These are phyloP conservation scores for Candida tammaniensis DNA, from an alignment of 805 yeast genomes.

Conservation along the genomic window DNA sequence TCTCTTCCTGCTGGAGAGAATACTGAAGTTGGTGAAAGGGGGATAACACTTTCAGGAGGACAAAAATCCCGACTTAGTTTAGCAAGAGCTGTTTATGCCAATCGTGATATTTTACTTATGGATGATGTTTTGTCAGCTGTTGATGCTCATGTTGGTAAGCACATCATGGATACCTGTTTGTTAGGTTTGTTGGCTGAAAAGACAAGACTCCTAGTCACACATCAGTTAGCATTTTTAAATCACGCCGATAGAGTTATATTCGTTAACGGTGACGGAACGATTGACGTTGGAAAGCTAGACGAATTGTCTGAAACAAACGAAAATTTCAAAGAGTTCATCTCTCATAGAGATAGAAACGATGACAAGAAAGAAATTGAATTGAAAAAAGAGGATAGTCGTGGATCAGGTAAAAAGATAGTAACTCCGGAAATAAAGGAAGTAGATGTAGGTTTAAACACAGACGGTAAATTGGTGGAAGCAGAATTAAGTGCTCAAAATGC, in stretches of 20 bases:
- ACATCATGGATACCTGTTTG: conserved; percentile 26
- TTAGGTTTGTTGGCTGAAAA: conserved; percentile 22
- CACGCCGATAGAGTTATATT: conserved; percentile 26
- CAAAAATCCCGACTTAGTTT: conserved; percentile 31
- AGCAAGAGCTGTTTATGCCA: conserved; percentile 31
- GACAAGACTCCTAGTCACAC: conserved; percentile 32
- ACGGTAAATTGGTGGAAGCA: conserved; percentile 32
- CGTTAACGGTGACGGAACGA: conserved; percentile 27
- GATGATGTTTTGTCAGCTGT: conserved; percentile 34
- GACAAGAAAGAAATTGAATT: background rate
- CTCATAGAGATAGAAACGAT: conserved; percentile 13
- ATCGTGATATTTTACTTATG: conserved; percentile 24
- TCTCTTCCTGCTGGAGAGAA: conserved; percentile 27
- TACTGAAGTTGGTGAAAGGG: conserved; percentile 34
- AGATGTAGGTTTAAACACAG: conserved; percentile 20
- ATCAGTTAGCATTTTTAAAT: conserved; percentile 27
- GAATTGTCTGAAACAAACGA: conserved; percentile 20
- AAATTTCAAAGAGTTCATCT: conserved; percentile 25
- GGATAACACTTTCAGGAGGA: conserved; percentile 34
- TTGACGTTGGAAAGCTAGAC: conserved; percentile 25
- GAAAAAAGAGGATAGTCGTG: background rate
- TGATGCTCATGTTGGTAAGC: conserved; percentile 33
- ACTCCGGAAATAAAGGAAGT: conserved; percentile 14
- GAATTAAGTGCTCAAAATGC: conserved; percentile 62
- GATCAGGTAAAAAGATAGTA: background rate